Evolutionary conservation across 1,284 basidiomycete genomes (phyloP), one percentile per base, ranked within the genome.

Genomic region (Gastroboletus turbinatus): DNA sequence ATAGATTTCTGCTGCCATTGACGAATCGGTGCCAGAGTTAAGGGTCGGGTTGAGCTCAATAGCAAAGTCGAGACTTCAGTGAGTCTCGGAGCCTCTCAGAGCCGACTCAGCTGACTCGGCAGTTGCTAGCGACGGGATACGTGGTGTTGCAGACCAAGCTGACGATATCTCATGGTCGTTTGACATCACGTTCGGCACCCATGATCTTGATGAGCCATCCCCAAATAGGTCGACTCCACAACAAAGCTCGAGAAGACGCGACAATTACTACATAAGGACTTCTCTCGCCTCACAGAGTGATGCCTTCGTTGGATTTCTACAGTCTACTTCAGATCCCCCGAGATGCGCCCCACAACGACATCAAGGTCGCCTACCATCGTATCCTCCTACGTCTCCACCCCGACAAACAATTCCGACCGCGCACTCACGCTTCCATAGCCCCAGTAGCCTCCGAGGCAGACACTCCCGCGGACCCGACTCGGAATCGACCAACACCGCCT

Each of bases 301-400:
- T n/a, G n/a, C n/a, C 56, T 19, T 29, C 32, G 13, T 40, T 72
- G 59, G 70, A 83, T 68, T 81, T 76, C 58, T 85, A 85, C 67
- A 59, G 67, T 32, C 60, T 84, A 39, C 75, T 85, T 46, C 68
- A 71, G 8, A 59, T 83, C 30, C 56, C 75, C 3, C 73, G 62
- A 40, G 62, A 77, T 71, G 78, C 78, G n/a, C 70, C 77, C 5
- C 44, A 62, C 10, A 57, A 63, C 27, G 81, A 88, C 47, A 78
- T 92, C 68, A 92, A 89, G 70, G 62, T 73, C 14, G 87, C 87
- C 8, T 92, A 92, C 68, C 90, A 85, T 64, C 81, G 78, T 25
- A 78, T 79, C 21, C 79, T 92, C 30, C 76, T 90, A 1, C 74
- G 70, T 43, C 75, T 74, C 43, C 90, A 92, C 62, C 89, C 90